Percentiles rank a stretch among this genome's conserved stretches.
Conservation (phyloP, 805 yeast species). For the Kluyveromyces aestuarii region DNA sequence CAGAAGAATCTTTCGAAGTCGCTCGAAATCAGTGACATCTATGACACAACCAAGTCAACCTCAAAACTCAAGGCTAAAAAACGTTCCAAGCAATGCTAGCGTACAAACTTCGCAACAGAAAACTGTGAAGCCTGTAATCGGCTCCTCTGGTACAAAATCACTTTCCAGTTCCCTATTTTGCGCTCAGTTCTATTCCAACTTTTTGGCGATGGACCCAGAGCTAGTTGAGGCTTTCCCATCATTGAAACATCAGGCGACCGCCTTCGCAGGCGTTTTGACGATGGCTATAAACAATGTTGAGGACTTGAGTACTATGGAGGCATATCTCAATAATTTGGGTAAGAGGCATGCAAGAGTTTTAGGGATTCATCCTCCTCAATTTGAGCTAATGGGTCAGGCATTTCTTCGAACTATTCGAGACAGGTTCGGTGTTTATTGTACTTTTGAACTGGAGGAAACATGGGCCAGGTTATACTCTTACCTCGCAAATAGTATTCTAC, state of each 20-base stretch:
- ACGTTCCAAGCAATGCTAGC: background rate
- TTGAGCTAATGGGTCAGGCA: slow-evolving; percentile 67
- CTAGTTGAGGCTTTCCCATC: slow-evolving; percentile 64
- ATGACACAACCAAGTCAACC: background rate
- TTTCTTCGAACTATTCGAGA: slow-evolving; percentile 59
- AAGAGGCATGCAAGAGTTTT: slow-evolving; percentile 68
- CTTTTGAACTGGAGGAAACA: slow-evolving; percentile 52
- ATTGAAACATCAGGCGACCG: slow-evolving; percentile 66
- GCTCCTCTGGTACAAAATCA: slow-evolving; percentile 16
- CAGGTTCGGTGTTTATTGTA: slow-evolving; percentile 44
- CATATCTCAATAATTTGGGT: slow-evolving; percentile 53
- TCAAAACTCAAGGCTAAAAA: background rate
- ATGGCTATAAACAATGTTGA: slow-evolving; percentile 59
- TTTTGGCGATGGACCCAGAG: slow-evolving; percentile 49
- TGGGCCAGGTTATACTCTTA: slow-evolving; percentile 67
- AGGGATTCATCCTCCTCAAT: slow-evolving; percentile 61
- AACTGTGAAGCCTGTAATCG: background rate
- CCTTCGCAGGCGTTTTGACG: slow-evolving; percentile 71
- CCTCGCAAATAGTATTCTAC: slow-evolving; percentile 57
- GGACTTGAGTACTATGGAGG: slow-evolving; percentile 46
- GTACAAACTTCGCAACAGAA: background rate
- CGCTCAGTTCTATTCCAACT: slow-evolving; percentile 64
- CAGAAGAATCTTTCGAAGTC: background rate
- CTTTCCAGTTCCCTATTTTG: slow-evolving; percentile 58
- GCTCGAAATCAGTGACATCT: background rate